Base-by-base conservation (phyloP, 176 grass and related monocot genomes). In the Alloteropsis semialata region DNA sequence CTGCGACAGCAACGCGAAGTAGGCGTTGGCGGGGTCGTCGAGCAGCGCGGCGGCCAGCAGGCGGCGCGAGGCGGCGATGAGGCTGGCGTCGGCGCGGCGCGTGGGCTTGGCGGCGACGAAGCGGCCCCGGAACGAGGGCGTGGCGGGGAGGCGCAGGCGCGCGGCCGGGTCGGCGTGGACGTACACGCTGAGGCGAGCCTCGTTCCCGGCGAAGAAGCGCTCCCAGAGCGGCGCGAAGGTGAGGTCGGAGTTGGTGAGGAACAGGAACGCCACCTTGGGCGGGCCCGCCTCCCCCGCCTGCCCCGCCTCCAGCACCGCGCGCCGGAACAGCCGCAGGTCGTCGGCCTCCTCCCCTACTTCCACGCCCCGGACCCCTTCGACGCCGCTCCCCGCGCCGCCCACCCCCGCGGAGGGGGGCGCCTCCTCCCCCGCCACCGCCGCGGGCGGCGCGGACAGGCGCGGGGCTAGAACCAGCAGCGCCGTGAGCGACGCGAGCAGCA, bases 191-290 rank as follows among this genome's bases (percentile, higher is more conserved):
- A 93, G 25, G 0, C 51, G 61, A 1, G 64, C 24, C 1, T 30
- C 77, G 65, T 95, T 85, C 1, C 93, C 93, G 14, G 64, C 66
- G 72, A 98, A 98, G 88, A 93, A 98, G 10, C 54, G 76, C 74
- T 91, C 92, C 96, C 96, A 98, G 6, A 98, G 84, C 29, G 91
- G 92, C 22, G 91, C 84, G 88, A 98, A 95, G 69, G 74, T 79
- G 83, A 98, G 88, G 78, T 95, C 89, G 8, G 92, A 88, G 79
- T 86, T 93, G 30, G 96, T 95, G 3, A 98, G 85, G 84, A 98
- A 98, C 21, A 98, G 30, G 66, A 98, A 95, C 8, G 96, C 96
- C 53, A 98, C 88, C 89, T 98, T 98, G 37, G 90, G 86, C 30
- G 72, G 46, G 5, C n/a, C 57, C 6, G 68, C 27, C 5, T 36